Percentiles rank a stretch among this genome's conserved stretches.
Conservation (phyloP, 352 stramenopile species). For the Peronospora farinosa region DNA sequence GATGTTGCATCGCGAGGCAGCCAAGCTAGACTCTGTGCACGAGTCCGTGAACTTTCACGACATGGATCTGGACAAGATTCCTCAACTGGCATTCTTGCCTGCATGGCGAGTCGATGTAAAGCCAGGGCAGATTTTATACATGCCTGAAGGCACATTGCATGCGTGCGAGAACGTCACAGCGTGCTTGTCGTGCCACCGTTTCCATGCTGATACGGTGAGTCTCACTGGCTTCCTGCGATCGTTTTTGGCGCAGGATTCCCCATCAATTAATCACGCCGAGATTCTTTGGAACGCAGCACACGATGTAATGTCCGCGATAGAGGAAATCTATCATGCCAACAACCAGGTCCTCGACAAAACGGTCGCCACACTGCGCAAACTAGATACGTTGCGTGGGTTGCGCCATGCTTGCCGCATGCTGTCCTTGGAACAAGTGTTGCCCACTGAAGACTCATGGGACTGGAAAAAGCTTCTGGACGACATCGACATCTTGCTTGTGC, state of each 20-base stretch:
- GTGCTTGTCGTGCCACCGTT: constrained; percentile 91
- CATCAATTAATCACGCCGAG: constrained; percentile 87
- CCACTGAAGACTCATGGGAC: constrained; percentile 71
- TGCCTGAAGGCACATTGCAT: constrained; percentile 91
- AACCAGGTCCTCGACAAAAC: constrained; percentile 35
- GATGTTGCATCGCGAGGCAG: constrained; percentile 63
- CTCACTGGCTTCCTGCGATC: constrained; percentile 85
- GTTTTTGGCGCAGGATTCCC: constrained; percentile 86
- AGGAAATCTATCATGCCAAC: constrained; percentile 65
- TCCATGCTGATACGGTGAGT: constrained; percentile 91
- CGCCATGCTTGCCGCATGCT: constrained; percentile 57
- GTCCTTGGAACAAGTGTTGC: constrained; percentile 59
- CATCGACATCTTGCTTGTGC: constrained; percentile 58
- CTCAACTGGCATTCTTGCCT: constrained; percentile 83
- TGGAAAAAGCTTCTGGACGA: constrained; percentile 74
- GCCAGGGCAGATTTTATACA: constrained; percentile 90
- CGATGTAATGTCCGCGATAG: constrained; percentile 83
- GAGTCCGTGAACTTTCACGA: constrained; percentile 76
- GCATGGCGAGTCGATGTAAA: constrained; percentile 84
- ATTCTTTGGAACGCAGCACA: constrained; percentile 90
- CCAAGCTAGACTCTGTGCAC: constrained; percentile 82
- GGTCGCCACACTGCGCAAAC: constrained; percentile 48
- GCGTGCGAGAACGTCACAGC: constrained; percentile 89
- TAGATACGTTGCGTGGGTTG: constrained; percentile 57
- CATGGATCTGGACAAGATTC: constrained; percentile 79